Base-by-base conservation (phyloP, 2,329 filamentous ascomycete genomes). In the Colletotrichum liaoningense region DNA sequence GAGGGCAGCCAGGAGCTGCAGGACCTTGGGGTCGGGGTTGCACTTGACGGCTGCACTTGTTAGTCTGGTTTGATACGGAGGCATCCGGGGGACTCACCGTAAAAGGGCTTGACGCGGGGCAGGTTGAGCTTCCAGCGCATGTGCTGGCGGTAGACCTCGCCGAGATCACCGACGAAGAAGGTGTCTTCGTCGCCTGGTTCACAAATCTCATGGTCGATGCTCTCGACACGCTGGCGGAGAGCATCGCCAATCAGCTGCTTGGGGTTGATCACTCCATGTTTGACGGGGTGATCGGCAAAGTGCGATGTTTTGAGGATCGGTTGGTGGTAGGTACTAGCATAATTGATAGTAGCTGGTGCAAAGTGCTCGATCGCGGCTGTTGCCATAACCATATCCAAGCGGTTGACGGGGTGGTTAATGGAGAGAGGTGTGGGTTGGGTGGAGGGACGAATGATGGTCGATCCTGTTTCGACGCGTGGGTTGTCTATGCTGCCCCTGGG, bases 141-240 rank as follows among this genome's bases (percentile, higher is more conserved):
- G 81, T 98, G 96, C 91, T 99, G 97, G 85, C 97, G 95, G 86
- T 99, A 99, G 82, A 99, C 94, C 87, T 98, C 95, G 85, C 97
- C 97, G 80, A 99, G 92, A 87, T 99, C 97, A 80, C 95, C 96
- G 79, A 99, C 95, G 85, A 97, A 99, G 86, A 99, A 99, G 73
- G 97, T 93, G 85, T 98, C 97, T 86, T 99, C 97, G 71, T 97
- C 97, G 78, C 97, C 97, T 63, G 95, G 91, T 77, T 94, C 93
- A 86, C 97, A 99, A 79, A 89, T 89, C 82, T 98, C 94, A 80
- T 94, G 91, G 86, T 99, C 92, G 83, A 99, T 93, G 80, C 87
- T 90, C 81, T 94, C 90, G 77, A 98, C 93, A 77, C 94, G 95
- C 80, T 93, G 90, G 88, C 95, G 94, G 82, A 99, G 89, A 81